These are phyloP conservation scores for Globisporangium lucens DNA, from an alignment of 352 stramenopile species.

Conservation along the genomic window DNA sequence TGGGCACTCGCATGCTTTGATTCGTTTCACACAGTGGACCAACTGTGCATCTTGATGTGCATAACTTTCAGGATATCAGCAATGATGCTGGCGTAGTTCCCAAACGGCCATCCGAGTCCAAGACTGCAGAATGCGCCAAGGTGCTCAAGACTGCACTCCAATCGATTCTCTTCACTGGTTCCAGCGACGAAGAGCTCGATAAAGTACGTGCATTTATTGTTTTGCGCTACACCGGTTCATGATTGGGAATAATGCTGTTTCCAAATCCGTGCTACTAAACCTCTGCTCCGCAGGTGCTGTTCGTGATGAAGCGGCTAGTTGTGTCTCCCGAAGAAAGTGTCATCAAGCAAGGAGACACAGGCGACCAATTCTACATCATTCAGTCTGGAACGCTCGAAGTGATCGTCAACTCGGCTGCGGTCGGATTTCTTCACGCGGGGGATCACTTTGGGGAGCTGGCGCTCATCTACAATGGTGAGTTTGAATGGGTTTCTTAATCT, in stretches of 20 bases:
- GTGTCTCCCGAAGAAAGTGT: constrained; percentile 77
- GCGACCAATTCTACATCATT: constrained; percentile 92
- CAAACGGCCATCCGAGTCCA: constrained; percentile 58
- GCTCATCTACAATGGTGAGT: constrained; percentile 81
- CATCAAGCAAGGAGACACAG: constrained; percentile 90
- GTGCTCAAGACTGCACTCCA: constrained; percentile 62
- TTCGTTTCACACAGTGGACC: background rate
- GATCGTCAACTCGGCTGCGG: constrained; percentile 57
- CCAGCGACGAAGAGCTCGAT: constrained; percentile 65
- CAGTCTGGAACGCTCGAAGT: constrained; percentile 62
- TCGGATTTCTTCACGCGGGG: constrained; percentile 50
- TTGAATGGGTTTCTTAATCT: background rate
- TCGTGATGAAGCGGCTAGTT: constrained; percentile 74
- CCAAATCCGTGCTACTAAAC: background rate
- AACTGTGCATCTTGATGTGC: background rate
- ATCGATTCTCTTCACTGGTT: constrained; percentile 58
- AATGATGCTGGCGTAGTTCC: constrained; percentile 29
- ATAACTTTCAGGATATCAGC: constrained; percentile 28
- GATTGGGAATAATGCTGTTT: background rate
- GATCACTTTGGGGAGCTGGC: constrained; percentile 90
- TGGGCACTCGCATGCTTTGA: background rate
- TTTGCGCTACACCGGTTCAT: background rate
- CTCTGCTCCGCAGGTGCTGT: constrained; percentile 41
- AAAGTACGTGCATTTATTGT: constrained; percentile 23
- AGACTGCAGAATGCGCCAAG: constrained; percentile 41